phyloP scores from a whole-genome alignment of 306 rosid species.

The Begonia loranthoides region DNA sequence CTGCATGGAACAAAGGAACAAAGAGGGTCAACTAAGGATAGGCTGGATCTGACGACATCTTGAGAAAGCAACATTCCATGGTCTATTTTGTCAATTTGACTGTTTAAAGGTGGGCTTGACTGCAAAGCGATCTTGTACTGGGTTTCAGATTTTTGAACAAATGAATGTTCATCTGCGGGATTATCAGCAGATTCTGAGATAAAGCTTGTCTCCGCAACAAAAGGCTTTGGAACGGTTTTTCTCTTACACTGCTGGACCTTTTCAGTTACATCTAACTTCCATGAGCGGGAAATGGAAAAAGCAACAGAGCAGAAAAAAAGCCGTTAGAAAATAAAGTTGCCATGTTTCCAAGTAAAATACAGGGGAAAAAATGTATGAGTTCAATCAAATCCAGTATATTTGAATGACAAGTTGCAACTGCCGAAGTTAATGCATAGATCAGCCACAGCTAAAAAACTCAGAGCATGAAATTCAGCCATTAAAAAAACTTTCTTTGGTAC shows the following conservation, averaged over 20 bases:
- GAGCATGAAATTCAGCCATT: no score
- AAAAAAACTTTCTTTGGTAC: no score
- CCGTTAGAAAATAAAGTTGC: background rate
- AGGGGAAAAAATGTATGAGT: no score
- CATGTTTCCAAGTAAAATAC: no score
- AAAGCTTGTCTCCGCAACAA: slow-evolving; percentile 57
- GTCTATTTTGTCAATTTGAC: slow-evolving; percentile 18
- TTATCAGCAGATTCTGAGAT: slow-evolving; percentile 70
- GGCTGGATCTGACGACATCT: slow-evolving; percentile 44
- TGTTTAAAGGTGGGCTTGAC: slow-evolving; percentile 32
- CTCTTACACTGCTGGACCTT: slow-evolving; percentile 16
- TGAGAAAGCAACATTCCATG: slow-evolving; percentile 36
- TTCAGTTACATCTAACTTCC: slow-evolving; percentile 37
- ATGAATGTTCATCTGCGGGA: slow-evolving; percentile 62
- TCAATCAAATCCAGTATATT: no score
- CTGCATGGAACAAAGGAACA: slow-evolving; percentile 91
- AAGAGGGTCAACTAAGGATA: slow-evolving; percentile 65
- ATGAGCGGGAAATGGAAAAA: slow-evolving; percentile 16
- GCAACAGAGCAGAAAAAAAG: slow-evolving; percentile 14
- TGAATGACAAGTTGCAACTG: no score
- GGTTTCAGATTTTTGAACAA: slow-evolving; percentile 34
- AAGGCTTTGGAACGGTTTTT: slow-evolving; percentile 19
- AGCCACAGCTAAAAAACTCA: no score
- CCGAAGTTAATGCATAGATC: no score
- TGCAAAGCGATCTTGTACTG: slow-evolving; percentile 34